Conservation (phyloP, 768 basidiomycete genomes). For the Russula olivacea region DNA sequence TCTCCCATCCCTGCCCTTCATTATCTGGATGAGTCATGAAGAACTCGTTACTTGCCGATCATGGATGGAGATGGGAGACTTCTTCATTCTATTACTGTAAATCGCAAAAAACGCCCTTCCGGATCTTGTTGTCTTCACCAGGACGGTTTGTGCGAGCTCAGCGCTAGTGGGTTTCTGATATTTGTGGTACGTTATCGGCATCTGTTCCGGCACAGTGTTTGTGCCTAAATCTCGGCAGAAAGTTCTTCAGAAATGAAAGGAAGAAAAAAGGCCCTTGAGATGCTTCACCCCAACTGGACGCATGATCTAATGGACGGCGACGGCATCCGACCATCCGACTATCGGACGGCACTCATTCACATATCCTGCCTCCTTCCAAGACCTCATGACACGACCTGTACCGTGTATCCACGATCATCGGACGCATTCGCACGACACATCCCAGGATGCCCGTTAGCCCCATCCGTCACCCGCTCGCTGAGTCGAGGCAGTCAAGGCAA, state of each 20-base stretch:
- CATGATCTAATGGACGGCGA: too few species aligned
- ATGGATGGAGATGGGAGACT: too few species aligned
- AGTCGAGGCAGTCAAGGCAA: not conserved
- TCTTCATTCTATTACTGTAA: not conserved
- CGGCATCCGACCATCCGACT: too few species aligned
- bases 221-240: not conserved
- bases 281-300: not conserved
- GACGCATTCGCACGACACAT: not conserved
- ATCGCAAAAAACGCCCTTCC: not conserved
- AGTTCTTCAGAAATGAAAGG: not conserved
- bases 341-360: not conserved
- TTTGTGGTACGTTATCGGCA: not conserved
- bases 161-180: not conserved
- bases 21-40: too few species aligned
- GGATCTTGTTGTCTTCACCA: not conserved
- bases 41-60: too few species aligned
- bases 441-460: not conserved
- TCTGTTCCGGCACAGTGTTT: not conserved
- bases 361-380: not conserved
- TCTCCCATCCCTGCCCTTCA: too few species aligned
- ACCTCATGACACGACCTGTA: not conserved
- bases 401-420: constrained; percentile 1
- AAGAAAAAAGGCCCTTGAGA: not conserved
- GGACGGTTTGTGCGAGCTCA: not conserved
- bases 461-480: not conserved